A percentile compares a stretch with the other conserved stretches of the same genome.
Conservation (phyloP, 768 basidiomycete species). For the Boletus bicolor region DNA sequence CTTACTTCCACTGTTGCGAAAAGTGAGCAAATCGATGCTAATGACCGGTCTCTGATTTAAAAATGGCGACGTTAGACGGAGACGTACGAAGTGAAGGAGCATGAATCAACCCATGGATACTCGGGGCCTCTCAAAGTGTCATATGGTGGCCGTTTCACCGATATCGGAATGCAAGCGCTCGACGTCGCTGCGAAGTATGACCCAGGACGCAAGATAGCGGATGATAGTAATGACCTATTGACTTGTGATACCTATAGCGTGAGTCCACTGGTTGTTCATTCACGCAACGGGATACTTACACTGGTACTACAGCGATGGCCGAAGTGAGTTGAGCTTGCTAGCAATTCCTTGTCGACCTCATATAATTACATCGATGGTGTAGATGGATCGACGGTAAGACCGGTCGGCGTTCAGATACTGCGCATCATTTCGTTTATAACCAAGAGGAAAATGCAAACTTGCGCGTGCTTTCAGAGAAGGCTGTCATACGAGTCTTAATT, state of each 20-base stretch:
- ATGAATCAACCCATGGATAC: slow-evolving; percentile 21
- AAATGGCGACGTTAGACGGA: slow-evolving; percentile 13
- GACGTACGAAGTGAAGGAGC: slow-evolving; percentile 17
- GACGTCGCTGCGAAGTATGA: slow-evolving; percentile 46
- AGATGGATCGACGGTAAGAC: slow-evolving; percentile 54
- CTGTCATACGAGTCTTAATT: slow-evolving; percentile 48
- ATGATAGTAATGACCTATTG: slow-evolving; percentile 47
- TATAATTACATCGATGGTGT: not conserved
- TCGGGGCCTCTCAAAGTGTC: slow-evolving; percentile 25
- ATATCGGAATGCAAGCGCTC: slow-evolving; percentile 46
- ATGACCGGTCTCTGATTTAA: no score
- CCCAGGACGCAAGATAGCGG: slow-evolving; percentile 38
- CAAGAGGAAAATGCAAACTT: slow-evolving; percentile 43
- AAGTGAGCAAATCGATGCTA: slow-evolving; percentile 9
- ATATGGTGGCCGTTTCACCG: slow-evolving; percentile 31
- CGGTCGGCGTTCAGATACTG: slow-evolving; percentile 55
- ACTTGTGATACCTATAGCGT: slow-evolving; percentile 49
- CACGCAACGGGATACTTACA: not conserved
- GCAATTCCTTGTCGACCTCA: not conserved
- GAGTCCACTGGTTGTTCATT: slow-evolving; percentile 15
- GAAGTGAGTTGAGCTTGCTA: slow-evolving; percentile 36
- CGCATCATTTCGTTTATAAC: slow-evolving; percentile 52
- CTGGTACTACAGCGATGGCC: slow-evolving; percentile 44
- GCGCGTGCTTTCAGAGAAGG: slow-evolving; percentile 37
- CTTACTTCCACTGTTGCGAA: slow-evolving; percentile 24